Evolutionary conservation across 164 flowering plant species (phyloP), one percentile per base, ranked within the genome.

Genomic region (Magnolia kwangsiensis): DNA sequence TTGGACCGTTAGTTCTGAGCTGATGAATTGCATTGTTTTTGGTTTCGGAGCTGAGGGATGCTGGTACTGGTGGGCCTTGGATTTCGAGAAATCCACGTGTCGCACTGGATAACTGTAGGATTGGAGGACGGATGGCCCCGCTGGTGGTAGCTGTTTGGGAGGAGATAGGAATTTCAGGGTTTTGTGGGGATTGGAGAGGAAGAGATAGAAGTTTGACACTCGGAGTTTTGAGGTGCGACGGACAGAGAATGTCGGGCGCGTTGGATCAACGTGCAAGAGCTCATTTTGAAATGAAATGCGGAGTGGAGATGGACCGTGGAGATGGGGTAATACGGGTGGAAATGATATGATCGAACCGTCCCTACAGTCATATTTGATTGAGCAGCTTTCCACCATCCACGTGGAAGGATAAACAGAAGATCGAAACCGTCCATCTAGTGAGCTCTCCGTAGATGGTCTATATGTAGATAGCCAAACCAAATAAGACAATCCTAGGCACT

Each of bases 61-160:
- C 29, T 65, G 65, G 37, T 21, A 70, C 72, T 20, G 72, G 55
- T 21, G 14, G 61, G 65, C 11, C 50, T 50, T 13, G 75, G 72
- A 31, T 37, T 67, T 31, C 6, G 45, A 69, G 72, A 29, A 13
- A 13, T 66, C 77, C 71, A 55, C 6, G 19, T 9, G 24, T 50
- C 68, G 58, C 49, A 68, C 5, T 61, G 78, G 21, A 76, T 67
- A 78, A 20, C 81, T 72, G 80, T 67, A 67, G 84, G 19, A 70
- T 76, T 78, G 14, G 80, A 61, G 0, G 29, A 27, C 29, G 78
- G 37, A 11, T 74, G 66, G 50, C 55, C 8, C n/a, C n/a, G 64
- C 21, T 61, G 83, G 18, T 73, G 76, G 6, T 84, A 51, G 75
- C 29, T 61, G 74, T 51, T 77, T 4, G 23, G 68, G 49, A 5